These are phyloP conservation scores for Salvia rosmarinus DNA, from an alignment of 257 asterid species.

Conservation along the genomic window DNA sequence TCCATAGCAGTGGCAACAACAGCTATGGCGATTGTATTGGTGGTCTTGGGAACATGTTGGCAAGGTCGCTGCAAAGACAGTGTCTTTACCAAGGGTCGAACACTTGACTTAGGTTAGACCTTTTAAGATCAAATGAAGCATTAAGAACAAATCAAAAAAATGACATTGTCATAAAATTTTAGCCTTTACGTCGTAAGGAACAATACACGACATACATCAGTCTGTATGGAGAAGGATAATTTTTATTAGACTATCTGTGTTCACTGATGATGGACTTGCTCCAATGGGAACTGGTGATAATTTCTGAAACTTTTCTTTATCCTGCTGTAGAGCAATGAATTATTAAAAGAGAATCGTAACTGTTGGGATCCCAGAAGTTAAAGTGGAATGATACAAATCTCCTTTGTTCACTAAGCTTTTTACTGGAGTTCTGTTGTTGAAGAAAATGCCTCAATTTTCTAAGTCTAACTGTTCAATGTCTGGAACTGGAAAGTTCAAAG, in stretches of 20 bases:
- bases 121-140: conserved; percentile 54
- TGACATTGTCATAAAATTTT: conserved; percentile 32
- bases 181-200: conserved; percentile 27
- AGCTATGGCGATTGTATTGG: conserved; percentile 68
- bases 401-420: neutral
- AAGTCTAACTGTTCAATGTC: neutral
- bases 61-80: conserved; percentile 60
- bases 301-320: conserved; percentile 14
- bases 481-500: neutral
- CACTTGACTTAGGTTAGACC: conserved; percentile 84
- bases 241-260: conserved; percentile 18
- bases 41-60: conserved; percentile 73
- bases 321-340: neutral
- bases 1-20: conserved; percentile 78
- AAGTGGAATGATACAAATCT: neutral
- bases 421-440: neutral
- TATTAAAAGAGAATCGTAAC: conserved; percentile 3
- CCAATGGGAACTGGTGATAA: conserved; percentile 13
- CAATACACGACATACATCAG: conserved; percentile 26
- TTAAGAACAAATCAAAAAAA: conserved; percentile 40
- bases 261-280: conserved; percentile 19
- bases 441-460: neutral
- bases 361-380: neutral
- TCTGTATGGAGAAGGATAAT: conserved; percentile 7
- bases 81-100: conserved; percentile 72